Conservation (phyloP, 2,329 filamentous ascomycete genomes). For the Fusarium buxicola region DNA sequence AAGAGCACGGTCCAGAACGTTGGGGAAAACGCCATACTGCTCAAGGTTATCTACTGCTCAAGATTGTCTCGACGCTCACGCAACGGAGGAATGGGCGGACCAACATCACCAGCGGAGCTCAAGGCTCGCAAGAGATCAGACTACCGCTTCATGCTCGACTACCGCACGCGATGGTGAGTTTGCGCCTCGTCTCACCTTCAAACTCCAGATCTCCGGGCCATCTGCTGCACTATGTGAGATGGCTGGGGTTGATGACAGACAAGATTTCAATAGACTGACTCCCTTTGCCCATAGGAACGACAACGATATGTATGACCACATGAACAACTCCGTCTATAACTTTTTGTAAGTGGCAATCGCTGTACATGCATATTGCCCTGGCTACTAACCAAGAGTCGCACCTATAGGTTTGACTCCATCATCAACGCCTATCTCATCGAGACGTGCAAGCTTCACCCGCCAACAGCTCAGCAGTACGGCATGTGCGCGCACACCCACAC, state of each 20-base stretch:
- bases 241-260: background rate
- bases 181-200: conserved; percentile 7
- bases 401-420: conserved; percentile 81
- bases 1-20: conserved; percentile 19
- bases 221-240: background rate
- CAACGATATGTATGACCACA: conserved; percentile 94
- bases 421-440: conserved; percentile 90
- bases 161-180: conserved; percentile 84
- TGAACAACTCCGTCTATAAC: conserved; percentile 92
- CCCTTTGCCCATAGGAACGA: conserved; percentile 72
- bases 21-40: background rate
- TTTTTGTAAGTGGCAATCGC: conserved; percentile 66
- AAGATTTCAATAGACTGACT: conserved; percentile 25
- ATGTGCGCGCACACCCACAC: conserved; percentile 88
- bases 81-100: conserved; percentile 23
- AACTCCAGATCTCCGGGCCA: background rate
- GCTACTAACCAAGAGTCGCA: background rate
- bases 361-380: background rate
- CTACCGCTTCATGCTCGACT: conserved; percentile 83
- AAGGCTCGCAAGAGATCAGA: conserved; percentile 76
- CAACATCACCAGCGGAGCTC: conserved; percentile 49
- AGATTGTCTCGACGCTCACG: background rate
- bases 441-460: conserved; percentile 78
- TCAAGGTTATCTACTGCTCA: no score
- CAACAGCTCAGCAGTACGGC: conserved; percentile 77